These are phyloP conservation scores for Colletotrichum truncatum DNA, from an alignment of 2,329 filamentous ascomycete genomes.

Conservation along the genomic window DNA sequence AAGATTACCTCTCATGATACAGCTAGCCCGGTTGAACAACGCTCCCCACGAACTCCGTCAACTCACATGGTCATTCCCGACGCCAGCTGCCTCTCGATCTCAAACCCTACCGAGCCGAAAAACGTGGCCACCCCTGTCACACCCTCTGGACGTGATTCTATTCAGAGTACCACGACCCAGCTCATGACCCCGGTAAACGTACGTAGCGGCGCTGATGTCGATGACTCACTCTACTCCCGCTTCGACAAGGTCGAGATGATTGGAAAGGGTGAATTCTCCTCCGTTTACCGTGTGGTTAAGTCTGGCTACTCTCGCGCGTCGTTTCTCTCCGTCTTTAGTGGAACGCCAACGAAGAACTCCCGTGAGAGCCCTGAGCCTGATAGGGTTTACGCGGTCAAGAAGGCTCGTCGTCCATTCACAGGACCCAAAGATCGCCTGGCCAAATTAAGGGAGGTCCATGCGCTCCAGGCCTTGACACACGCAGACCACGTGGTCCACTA, in stretches of 20 bases:
- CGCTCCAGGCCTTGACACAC: constrained; percentile 79
- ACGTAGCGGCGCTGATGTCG: constrained; percentile 74
- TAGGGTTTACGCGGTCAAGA: constrained; percentile 91
- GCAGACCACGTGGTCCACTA: constrained; percentile 88
- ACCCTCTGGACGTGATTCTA: constrained; percentile 66
- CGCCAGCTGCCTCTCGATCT: constrained; percentile 85
- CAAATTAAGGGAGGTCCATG: constrained; percentile 85
- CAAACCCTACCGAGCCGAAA: constrained; percentile 60
- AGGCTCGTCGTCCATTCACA: constrained; percentile 81
- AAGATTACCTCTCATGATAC: constrained; percentile 58
- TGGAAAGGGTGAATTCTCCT: constrained; percentile 92
- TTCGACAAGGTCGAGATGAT: constrained; percentile 85
- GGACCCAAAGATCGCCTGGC: constrained; percentile 83
- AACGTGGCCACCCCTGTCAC: constrained; percentile 70
- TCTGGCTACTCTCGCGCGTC: constrained; percentile 37
- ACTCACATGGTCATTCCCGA: constrained; percentile 81
- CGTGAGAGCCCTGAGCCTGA: constrained; percentile 63
- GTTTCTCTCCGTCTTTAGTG: constrained; percentile 45
- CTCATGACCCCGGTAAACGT: constrained; percentile 77
- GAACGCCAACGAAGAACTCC: constrained; percentile 55
- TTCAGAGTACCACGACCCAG: constrained; percentile 56
- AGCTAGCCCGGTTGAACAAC: constrained; percentile 71
- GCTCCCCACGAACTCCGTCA: constrained; percentile 81
- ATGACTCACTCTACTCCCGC: constrained; percentile 75
- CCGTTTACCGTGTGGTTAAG: constrained; percentile 82